Percentiles rank a stretch among this genome's conserved stretches.
Conservation (phyloP, 495 filamentous ascomycete genomes). For the Penicillium dipodomyicola region DNA sequence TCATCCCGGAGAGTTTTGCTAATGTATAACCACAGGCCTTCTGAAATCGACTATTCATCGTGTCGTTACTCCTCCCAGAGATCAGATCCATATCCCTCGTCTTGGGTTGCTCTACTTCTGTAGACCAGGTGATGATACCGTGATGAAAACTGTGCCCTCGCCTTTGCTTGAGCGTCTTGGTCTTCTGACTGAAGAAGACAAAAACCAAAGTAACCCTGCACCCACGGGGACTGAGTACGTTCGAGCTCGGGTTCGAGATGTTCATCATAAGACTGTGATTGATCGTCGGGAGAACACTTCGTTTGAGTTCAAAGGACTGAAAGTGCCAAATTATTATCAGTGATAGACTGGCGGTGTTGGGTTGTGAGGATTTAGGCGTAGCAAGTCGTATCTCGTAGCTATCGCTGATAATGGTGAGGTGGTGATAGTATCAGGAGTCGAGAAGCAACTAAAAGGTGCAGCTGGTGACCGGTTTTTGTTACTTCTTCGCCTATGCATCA, state of each 20-base stretch:
- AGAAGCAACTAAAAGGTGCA: background rate
- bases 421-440: background rate
- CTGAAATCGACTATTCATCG: no score
- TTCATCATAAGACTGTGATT: constrained; percentile 39
- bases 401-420: background rate
- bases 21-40: no score
- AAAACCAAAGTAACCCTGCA: constrained; percentile 21
- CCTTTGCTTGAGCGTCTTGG: no score
- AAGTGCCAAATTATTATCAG: constrained; percentile 40
- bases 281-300: constrained; percentile 37
- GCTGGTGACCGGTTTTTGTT: background rate
- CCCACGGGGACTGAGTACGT: constrained; percentile 48
- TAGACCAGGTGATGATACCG: no score
- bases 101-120: no score
- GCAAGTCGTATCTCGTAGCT: background rate
- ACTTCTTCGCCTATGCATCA: background rate
- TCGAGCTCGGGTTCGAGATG: constrained; percentile 45
- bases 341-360: constrained; percentile 2
- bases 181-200: constrained; percentile 17
- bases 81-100: no score
- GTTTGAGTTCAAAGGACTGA: constrained; percentile 44
- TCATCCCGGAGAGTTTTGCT: no score
- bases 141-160: no score
- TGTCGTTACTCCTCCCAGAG: no score
- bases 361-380: background rate